These are phyloP conservation scores for Trypanosoma caninum DNA, from an alignment of 208 protist species.

Conservation along the genomic window DNA sequence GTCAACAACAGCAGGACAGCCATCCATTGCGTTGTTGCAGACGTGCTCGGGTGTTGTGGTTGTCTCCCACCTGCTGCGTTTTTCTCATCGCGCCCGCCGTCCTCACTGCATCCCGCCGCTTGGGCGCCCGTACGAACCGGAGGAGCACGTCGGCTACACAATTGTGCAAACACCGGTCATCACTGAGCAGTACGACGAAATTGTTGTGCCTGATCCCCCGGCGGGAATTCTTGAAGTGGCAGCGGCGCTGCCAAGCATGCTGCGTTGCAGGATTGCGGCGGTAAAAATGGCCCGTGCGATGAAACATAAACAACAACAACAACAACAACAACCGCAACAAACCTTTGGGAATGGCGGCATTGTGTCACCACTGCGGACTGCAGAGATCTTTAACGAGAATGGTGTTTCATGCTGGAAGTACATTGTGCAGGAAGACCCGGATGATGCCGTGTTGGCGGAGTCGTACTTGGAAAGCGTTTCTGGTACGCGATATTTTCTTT, in stretches of 20 bases:
- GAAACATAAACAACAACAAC: not conserved
- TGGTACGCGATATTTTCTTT: not conserved
- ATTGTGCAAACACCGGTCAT: constrained; percentile 70
- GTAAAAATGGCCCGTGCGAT: constrained; percentile 12
- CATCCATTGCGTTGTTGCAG: not conserved
- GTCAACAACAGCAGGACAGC: no score
- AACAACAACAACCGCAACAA: not conserved
- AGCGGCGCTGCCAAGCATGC: constrained; percentile 6
- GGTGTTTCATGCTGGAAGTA: constrained; percentile 60
- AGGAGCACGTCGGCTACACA: constrained; percentile 69
- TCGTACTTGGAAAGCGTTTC: constrained; percentile 50
- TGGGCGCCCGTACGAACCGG: constrained; percentile 24
- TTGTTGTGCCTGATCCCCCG: constrained; percentile 51
- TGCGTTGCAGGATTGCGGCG: constrained; percentile 7
- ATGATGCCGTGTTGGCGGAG: constrained; percentile 43
- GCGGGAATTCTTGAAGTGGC: constrained; percentile 1
- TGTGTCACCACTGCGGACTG: not conserved
- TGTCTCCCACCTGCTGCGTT: constrained; percentile 73
- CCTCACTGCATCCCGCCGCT: constrained; percentile 55
- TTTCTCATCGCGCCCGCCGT: constrained; percentile 58
- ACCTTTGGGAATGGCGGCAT: not conserved
- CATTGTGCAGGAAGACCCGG: constrained; percentile 40
- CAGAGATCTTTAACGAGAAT: constrained; percentile 10
- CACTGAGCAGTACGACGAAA: constrained; percentile 82
- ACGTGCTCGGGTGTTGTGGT: constrained; percentile 43